phyloP scores from a whole-genome alignment of 768 basidiomycete species.

The Pulveroboletus sp. region DNA sequence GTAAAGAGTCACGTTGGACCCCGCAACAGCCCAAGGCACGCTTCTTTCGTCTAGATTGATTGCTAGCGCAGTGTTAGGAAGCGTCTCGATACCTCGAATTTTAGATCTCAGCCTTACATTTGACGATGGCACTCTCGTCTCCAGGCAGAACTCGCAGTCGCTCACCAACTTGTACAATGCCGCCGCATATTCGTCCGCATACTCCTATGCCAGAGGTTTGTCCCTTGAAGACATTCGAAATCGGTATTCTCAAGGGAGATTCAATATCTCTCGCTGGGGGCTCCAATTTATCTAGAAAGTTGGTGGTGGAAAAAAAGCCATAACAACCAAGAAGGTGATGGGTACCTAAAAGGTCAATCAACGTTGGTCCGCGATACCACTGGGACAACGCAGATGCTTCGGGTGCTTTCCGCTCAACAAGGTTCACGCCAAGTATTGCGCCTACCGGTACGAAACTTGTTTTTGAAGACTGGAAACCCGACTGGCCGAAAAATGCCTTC shows the following conservation, averaged over 20 bases:
- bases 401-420: constrained; percentile 50
- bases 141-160: constrained; percentile 84
- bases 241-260: constrained; percentile 78
- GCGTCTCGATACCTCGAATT: not conserved
- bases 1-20: constrained; percentile 84
- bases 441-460: constrained; percentile 85
- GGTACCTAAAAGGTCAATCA: constrained; percentile 80
- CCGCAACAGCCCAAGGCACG: constrained; percentile 86
- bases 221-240: constrained; percentile 94
- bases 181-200: constrained; percentile 80
- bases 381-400: constrained; percentile 45
- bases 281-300: constrained; percentile 66
- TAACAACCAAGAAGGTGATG: not conserved
- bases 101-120: constrained; percentile 39
- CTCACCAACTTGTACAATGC: constrained; percentile 92
- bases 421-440: constrained; percentile 87
- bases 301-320: not conserved
- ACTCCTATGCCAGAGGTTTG: constrained; percentile 76
- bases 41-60: constrained; percentile 81
- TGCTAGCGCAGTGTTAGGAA: constrained; percentile 41
- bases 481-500: constrained; percentile 79
- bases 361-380: constrained; percentile 88
- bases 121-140: constrained; percentile 83
- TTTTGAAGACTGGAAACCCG: constrained; percentile 81
- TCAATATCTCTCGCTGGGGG: constrained; percentile 78